Conservation (phyloP, 345 rosid species). For the Eucalyptus paniculata region DNA sequence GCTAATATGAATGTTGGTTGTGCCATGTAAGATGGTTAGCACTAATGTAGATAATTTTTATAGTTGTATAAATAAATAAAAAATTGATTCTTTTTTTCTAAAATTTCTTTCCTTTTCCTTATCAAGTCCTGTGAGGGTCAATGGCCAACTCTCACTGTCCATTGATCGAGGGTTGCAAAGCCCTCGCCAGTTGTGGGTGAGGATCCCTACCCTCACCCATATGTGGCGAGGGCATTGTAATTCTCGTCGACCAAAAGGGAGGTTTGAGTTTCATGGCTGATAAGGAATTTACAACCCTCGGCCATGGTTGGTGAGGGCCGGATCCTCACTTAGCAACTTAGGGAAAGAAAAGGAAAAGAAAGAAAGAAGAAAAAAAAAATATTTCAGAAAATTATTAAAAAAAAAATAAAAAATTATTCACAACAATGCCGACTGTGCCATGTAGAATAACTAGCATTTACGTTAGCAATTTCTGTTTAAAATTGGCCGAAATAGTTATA, state of each 20-base stretch:
- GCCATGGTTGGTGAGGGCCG: accelerated
- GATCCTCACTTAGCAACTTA: background rate
- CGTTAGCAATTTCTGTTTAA: accelerated
- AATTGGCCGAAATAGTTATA: accelerated
- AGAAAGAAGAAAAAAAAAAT: too few species aligned
- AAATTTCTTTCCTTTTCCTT: too few species aligned
- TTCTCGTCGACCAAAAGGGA: accelerated
- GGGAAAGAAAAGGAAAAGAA: accelerated
- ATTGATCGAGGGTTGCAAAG: background rate
- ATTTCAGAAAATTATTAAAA: too few species aligned
- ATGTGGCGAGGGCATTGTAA: background rate
- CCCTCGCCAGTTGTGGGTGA: accelerated
- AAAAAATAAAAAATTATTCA: too few species aligned
- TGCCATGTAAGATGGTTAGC: accelerated
- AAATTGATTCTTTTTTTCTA: too few species aligned
- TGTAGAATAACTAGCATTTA: background rate
- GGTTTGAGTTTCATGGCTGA: accelerated
- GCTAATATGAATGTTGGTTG: accelerated
- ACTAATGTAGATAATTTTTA: accelerated
- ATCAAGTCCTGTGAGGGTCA: background rate
- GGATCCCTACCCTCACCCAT: background rate
- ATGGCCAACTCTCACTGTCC: accelerated
- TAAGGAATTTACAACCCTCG: too few species aligned
- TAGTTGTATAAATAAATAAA: too few species aligned
- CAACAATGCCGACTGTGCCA: accelerated